Evolutionary conservation across 352 stramenopile genomes (phyloP), one percentile per base, ranked within the genome.

Genomic region (Globisporangium iwayamae): DNA sequence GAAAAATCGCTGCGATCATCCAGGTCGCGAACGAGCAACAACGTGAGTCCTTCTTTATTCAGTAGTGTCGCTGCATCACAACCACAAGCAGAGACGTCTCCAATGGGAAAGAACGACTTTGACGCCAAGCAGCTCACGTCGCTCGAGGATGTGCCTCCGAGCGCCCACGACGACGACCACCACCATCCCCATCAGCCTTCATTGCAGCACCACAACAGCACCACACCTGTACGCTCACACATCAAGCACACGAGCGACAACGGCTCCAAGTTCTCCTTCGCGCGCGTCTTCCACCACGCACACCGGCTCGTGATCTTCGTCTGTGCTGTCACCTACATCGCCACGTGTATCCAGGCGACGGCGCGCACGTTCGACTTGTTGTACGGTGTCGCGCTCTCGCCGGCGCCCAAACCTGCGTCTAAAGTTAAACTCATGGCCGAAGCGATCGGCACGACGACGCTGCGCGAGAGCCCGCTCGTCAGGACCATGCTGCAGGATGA

Each of bases 391-490:
- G 46, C n/a, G 46, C 46, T 52, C 46, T 52, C 46, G 8, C 20
- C n/a, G 46, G 20, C n/a, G n/a, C 46, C n/a, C 14, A 22, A 59
- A 7, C 53, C 25, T 3, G 16, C 53, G 10, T 36, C 34, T 4
- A 48, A 34, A 5, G 34, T 45, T 20, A 6, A 32, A 8, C 38
- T 47, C 18, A 59, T 59, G 34, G 18, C n/a, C 4, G 22, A 39
- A 8, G 38, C 38, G 9, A 32, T 83, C 4, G 75, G 72, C 2
- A 59, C 62, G 4, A 61, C 67, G 0, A 68, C 75, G 1, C 57
- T 85, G 14, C 62, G 56, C 1, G 60, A 73, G 32, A 85, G 76
- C 6, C 67, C 67, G 2, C 54, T 86, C 1, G 63, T 88, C 0
- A 56, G 55, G 13, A 3, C 69, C 0, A 45, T 59, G 0, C 54